These are phyloP conservation scores for Polytrichum commune DNA, from an alignment of 225 moss, liverwort and hornwort genomes.

Conservation along the genomic window DNA sequence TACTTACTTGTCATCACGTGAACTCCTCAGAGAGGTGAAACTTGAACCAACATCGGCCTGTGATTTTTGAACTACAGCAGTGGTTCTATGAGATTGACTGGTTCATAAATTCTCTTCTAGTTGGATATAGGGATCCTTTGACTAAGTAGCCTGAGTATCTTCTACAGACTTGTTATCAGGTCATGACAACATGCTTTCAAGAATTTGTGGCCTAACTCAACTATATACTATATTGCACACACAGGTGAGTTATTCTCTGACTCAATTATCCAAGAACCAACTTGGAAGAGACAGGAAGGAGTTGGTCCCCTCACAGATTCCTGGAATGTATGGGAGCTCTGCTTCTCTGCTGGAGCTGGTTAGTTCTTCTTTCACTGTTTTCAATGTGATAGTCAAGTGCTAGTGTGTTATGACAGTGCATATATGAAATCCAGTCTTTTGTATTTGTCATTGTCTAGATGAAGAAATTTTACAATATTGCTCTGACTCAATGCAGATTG, in stretches of 20 bases:
- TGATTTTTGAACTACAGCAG: no score
- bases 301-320: constrained; percentile 83
- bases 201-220: no score
- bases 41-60: no score
- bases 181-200: no score
- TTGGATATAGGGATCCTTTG: no score
- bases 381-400: no score
- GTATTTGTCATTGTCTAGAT: no score
- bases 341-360: constrained; percentile 84
- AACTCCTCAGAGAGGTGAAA: constrained; percentile 87
- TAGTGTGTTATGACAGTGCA: no score
- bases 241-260: constrained; percentile 93
- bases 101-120: no score
- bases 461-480: not conserved
- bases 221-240: constrained; percentile 11
- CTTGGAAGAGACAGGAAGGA: constrained; percentile 87
- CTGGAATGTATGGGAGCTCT: constrained; percentile 77
- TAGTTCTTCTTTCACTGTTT: constrained; percentile 5
- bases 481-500: constrained; percentile 55
- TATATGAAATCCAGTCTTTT: no score
- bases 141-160: not conserved
- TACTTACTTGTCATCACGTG: constrained; percentile 94
- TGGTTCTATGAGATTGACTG: no score
- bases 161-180: not conserved
- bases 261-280: constrained; percentile 83